Base-by-base conservation (phyloP, 1,284 basidiomycete genomes). In the Leucocoprinus gongylophorus region DNA sequence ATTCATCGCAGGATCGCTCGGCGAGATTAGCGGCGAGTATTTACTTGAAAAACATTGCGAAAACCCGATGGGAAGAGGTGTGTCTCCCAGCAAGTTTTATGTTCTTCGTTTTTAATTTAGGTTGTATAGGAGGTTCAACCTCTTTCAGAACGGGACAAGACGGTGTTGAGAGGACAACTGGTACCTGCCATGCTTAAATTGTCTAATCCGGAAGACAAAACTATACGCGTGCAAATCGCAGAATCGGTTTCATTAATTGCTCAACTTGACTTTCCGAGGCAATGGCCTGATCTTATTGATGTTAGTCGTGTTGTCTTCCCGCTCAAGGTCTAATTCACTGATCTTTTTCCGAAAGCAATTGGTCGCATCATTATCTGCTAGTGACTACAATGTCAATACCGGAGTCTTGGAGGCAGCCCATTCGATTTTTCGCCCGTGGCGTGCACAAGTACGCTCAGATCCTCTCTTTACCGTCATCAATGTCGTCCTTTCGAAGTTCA, bases 351-450 rank as follows among this genome's bases (percentile, higher is more conserved):
- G 35, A 50, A 12, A 35, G 90, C 88, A 92, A 84, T 81, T 97
- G 43, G 88, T 95, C 42, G 64, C 71, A 45, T 90, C 90, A 53
- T 75, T 95, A 39, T 85, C 89, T 12, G 69, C 76, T 8, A 78
- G 83, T 17, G 84, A 97, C 63, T 93, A 90, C 66, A 84, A 85
- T 57, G 68, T 92, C 59, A 95, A 97, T 65, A 77, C 94, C 35
- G 91, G 89, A 50, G 89, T 99, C 7, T 78, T 99, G 33, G 83
- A 95, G 61, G 95, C 95, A 0, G 91, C 93, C 0, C 95, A 98
- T 68, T 94, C 92, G 38, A 98, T 99, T 62, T 98, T 97, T 72
- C 80, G 83, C 50, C 81, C 85, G 57, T 99, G 95, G 95, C 82
- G 95, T 50, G 83, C 91, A 4, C 88, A 89, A 61, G 90, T 95